phyloP scores from a whole-genome alignment of 139 green algal genomes.

The Picochlorum sp. region DNA sequence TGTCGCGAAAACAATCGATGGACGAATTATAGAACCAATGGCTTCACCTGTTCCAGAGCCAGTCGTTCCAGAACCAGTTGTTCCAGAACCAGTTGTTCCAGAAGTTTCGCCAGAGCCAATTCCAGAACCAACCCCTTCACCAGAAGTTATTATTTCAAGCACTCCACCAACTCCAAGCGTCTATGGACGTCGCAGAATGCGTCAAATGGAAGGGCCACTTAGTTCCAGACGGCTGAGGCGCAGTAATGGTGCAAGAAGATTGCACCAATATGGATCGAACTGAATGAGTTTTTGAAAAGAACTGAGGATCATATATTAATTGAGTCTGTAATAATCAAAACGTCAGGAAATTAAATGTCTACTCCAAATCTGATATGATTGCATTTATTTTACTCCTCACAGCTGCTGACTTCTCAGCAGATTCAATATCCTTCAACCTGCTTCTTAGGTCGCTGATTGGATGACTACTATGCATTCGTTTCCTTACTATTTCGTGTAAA shows the following conservation, averaged over 20 bases:
- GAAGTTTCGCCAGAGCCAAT: background rate
- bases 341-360: background rate
- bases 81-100: background rate
- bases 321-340: slow-evolving; percentile 1
- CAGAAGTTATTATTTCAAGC: too few species aligned
- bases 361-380: too few species aligned
- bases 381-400: too few species aligned
- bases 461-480: too few species aligned
- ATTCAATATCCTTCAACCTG: too few species aligned
- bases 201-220: too few species aligned
- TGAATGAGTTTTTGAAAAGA: slow-evolving; percentile 9
- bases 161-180: too few species aligned
- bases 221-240: background rate
- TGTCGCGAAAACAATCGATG: background rate
- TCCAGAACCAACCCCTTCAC: background rate
- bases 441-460: too few species aligned
- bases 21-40: background rate
- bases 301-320: slow-evolving; percentile 6
- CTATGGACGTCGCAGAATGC: too few species aligned
- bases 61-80: background rate
- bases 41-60: background rate
- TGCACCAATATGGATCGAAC: slow-evolving; percentile 1
- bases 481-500: too few species aligned
- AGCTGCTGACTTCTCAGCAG: too few species aligned
- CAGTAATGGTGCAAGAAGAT: background rate